Conservation (phyloP, 23 red algal genomes). For the Agarophyton chilense region DNA sequence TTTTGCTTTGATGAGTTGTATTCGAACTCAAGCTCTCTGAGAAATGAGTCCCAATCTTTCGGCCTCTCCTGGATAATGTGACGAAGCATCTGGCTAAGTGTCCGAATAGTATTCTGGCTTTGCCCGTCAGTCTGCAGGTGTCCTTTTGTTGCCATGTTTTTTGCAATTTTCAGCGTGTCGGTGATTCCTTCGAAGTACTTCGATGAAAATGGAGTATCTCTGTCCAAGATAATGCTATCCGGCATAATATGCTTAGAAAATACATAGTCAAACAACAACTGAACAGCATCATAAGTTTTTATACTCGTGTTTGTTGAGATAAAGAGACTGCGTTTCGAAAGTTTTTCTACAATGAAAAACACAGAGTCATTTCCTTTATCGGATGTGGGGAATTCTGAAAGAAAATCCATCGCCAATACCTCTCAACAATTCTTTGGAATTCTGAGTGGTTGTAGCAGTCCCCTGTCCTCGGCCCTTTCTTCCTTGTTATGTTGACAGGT, state of each 20-base stretch:
- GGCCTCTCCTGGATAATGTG: neutral
- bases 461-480: neutral
- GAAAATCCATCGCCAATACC: slow-evolving; percentile 19
- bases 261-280: slow-evolving; percentile 8
- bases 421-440: slow-evolving; percentile 28
- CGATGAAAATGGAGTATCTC: slow-evolving; percentile 13
- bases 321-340: slow-evolving; percentile 31
- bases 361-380: neutral
- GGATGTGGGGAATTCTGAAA: slow-evolving; percentile 5
- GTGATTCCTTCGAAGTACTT: slow-evolving; percentile 11
- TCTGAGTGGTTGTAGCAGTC: neutral
- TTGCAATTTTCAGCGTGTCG: slow-evolving; percentile 10
- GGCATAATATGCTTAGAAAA: slow-evolving; percentile 33
- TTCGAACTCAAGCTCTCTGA: slow-evolving; percentile 2
- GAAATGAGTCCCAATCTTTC: neutral
- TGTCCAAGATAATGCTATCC: neutral
- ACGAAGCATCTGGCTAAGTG: neutral
- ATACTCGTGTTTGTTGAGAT: neutral
- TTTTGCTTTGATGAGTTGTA: slow-evolving; percentile 8
- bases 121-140: slow-evolving; percentile 38
- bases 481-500: slow-evolving; percentile 38
- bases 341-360: slow-evolving; percentile 33
- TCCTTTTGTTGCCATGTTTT: slow-evolving; percentile 15
- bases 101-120: neutral
- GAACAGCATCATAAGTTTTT: neutral